Evolutionary conservation across 768 basidiomycete species (phyloP).

Genomic region (Leccinum broughii): DNA sequence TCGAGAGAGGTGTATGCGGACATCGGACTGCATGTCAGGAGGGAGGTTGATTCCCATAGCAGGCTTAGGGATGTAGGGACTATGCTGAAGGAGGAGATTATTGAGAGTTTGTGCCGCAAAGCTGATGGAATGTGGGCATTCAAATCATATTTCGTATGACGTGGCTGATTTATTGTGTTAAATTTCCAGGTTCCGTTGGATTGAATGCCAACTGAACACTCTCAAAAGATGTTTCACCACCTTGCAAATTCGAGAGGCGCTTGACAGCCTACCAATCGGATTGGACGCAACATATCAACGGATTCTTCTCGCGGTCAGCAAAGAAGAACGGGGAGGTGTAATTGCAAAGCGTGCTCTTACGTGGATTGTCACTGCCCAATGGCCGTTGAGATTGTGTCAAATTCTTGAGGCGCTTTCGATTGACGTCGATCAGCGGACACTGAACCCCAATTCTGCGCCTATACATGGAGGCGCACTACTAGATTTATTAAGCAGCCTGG

Average conservation of each 20-base stretch:
- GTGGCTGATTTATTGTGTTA: background rate
- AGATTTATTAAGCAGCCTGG: background rate
- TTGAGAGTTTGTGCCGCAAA: background rate
- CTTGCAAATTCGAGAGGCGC: background rate
- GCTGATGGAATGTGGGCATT: slow-evolving; percentile 15
- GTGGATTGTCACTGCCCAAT: background rate
- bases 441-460: background rate
- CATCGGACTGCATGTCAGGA: slow-evolving; percentile 6
- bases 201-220: background rate
- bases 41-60: slow-evolving; percentile 10
- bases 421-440: background rate
- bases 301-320: background rate
- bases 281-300: background rate
- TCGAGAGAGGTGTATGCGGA: slow-evolving; percentile 6
- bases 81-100: slow-evolving; percentile 10
- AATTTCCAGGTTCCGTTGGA: background rate
- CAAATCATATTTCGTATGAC: fast-evolving
- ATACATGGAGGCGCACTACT: background rate
- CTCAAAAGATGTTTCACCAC: background rate
- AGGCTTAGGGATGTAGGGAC: background rate
- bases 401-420: background rate
- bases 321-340: background rate
- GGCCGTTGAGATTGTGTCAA: background rate
- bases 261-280: background rate
- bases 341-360: background rate